A percentile compares a stretch with the other conserved stretches of the same genome.
phyloP scores from a whole-genome alignment of 1,284 basidiomycete species.

The Stereum hirsutum region DNA sequence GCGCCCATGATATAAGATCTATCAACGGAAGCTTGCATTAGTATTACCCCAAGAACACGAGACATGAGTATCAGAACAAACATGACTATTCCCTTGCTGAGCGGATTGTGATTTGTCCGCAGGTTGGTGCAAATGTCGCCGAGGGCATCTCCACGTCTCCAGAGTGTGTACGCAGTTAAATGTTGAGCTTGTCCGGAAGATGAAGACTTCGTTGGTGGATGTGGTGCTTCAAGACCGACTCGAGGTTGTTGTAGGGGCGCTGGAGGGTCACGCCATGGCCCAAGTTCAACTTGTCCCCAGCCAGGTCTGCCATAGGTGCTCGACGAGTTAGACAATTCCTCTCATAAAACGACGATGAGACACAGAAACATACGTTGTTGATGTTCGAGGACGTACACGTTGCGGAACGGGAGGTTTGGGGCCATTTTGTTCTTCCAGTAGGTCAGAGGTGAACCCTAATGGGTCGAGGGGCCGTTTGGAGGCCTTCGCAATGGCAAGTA shows the following conservation, averaged over 20 bases:
- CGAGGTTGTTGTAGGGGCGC: background rate
- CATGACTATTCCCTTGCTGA: slow-evolving; percentile 50
- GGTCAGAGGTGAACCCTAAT: slow-evolving; percentile 20
- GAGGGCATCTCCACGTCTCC: slow-evolving; percentile 37
- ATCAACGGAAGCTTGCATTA: slow-evolving; percentile 1
- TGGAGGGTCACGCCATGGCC: background rate
- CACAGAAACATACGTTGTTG: background rate
- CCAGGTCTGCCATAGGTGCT: background rate
- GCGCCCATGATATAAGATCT: slow-evolving; percentile 39
- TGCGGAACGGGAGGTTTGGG: background rate
- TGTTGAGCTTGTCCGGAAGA: slow-evolving; percentile 29
- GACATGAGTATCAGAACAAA: slow-evolving; percentile 14
- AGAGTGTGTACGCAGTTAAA: slow-evolving; percentile 47
- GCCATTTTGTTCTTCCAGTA: slow-evolving; percentile 12
- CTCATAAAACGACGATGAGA: background rate
- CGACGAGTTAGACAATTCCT: no score
- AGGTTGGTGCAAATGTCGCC: slow-evolving; percentile 39
- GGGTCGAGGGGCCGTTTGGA: slow-evolving; percentile 19
- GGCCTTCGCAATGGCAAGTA: slow-evolving; percentile 28
- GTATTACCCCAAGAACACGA: slow-evolving; percentile 1
- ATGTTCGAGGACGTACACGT: background rate
- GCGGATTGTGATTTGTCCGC: slow-evolving; percentile 29
- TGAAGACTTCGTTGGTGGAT: background rate
- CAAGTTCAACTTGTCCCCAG: background rate
- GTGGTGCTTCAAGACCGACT: no score